Conservation (phyloP, 495 filamentous ascomycete genomes). For the Xylaria palmicola region DNA sequence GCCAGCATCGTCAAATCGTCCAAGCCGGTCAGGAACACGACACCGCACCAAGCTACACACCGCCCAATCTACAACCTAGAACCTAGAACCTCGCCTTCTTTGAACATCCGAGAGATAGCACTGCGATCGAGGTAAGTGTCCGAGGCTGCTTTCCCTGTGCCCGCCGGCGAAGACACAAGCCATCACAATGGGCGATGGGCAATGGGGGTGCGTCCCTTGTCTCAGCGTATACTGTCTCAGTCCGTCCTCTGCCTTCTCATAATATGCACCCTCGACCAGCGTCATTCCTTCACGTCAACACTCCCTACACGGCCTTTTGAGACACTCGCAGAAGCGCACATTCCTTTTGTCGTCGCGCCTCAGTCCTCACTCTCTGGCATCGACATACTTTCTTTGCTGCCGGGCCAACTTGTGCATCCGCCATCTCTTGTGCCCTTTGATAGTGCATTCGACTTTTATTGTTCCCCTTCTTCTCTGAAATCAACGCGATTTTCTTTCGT, state of each 20-base stretch:
- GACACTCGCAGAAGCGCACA: slow-evolving; percentile 24
- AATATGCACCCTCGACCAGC: slow-evolving; percentile 19
- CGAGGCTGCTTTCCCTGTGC: neutral
- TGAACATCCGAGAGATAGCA: neutral
- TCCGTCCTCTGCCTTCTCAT: slow-evolving; percentile 15
- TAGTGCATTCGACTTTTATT: neutral
- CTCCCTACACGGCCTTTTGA: neutral
- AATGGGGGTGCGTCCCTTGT: slow-evolving; percentile 11
- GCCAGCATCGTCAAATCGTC: neutral
- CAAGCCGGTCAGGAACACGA: neutral
- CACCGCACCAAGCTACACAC: neutral
- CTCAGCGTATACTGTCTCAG: neutral
- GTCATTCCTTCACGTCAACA: slow-evolving; percentile 27
- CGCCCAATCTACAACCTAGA: neutral
- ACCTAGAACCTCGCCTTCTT: neutral
- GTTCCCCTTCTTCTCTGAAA: slow-evolving; percentile 8
- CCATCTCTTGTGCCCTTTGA: neutral
- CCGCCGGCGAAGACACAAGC: neutral
- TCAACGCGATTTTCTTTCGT: slow-evolving; percentile 1
- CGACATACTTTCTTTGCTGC: slow-evolving; percentile 7
- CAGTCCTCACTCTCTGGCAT: neutral
- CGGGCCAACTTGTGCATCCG: slow-evolving; percentile 20
- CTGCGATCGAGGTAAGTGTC: neutral
- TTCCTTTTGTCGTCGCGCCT: slow-evolving; percentile 12
- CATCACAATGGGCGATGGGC: neutral